Evolutionary conservation across 2,329 filamentous ascomycete genomes (phyloP).

Genomic region (Xylaria polymorpha): DNA sequence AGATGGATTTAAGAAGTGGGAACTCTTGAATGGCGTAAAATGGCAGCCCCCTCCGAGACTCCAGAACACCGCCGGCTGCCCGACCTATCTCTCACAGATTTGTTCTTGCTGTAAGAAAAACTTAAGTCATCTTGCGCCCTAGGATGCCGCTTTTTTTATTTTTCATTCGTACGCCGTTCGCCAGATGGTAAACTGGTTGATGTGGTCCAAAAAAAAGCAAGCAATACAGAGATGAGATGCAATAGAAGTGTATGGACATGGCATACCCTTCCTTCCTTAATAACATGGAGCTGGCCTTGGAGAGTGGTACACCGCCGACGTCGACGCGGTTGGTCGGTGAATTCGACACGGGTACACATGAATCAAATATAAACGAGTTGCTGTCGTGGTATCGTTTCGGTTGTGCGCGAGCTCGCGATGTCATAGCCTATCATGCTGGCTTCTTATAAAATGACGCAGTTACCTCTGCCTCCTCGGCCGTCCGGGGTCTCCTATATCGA

Average conservation of each 20-base stretch:
- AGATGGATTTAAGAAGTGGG: constrained; percentile 37
- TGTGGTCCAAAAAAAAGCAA: constrained; percentile 47
- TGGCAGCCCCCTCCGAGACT: constrained; percentile 43
- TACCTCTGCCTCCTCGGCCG: constrained; percentile 51
- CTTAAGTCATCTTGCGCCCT: constrained; percentile 48
- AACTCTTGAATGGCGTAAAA: constrained; percentile 43
- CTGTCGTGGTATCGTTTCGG: constrained; percentile 43
- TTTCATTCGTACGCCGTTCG: constrained; percentile 58
- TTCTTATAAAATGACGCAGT: constrained; percentile 58
- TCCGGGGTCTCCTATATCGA: constrained; percentile 46
- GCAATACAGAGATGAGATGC: constrained; percentile 46
- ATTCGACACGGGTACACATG: constrained; percentile 39
- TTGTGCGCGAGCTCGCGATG: constrained; percentile 40
- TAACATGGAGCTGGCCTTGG: constrained; percentile 32
- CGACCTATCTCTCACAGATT: constrained; percentile 45
- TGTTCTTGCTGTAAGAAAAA: constrained; percentile 46
- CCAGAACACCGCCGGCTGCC: constrained; percentile 49
- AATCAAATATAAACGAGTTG: constrained; percentile 39
- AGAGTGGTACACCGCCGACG: constrained; percentile 27
- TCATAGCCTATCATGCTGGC: constrained; percentile 33
- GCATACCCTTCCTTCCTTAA: constrained; percentile 38
- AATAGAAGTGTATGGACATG: constrained; percentile 45
- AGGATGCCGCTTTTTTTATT: constrained; percentile 50
- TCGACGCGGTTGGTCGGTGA: constrained; percentile 29
- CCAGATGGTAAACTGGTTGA: constrained; percentile 51